phyloP scores from a whole-genome alignment of 192 early-diverging fungal genomes.

The Geosiphon pyriformis region DNA sequence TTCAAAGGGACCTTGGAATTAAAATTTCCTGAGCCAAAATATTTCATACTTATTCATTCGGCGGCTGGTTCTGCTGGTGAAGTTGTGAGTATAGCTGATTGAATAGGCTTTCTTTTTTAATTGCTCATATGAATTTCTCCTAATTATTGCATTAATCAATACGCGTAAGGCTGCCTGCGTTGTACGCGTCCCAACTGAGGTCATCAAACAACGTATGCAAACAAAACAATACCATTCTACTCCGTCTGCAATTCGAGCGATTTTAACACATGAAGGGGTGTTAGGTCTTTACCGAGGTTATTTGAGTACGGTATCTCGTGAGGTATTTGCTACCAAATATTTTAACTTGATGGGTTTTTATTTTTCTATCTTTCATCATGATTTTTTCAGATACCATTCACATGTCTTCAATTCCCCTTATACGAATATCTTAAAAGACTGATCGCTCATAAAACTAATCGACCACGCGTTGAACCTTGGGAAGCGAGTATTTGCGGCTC shows the following conservation, averaged over 20 bases:
- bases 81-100: constrained; percentile 51
- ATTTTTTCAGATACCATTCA: constrained; percentile 75
- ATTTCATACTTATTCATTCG: constrained; percentile 78
- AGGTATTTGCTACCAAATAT: constrained; percentile 42
- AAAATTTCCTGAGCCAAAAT: constrained; percentile 36
- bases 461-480: constrained; percentile 54
- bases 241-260: constrained; percentile 56
- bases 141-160: too few species aligned
- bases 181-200: constrained; percentile 92
- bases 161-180: constrained; percentile 79
- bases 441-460: constrained; percentile 43
- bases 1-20: constrained; percentile 52
- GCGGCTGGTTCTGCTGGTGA: constrained; percentile 84
- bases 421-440: constrained; percentile 83
- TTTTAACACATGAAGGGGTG: constrained; percentile 64
- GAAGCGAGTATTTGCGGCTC: constrained; percentile 85
- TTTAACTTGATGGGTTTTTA: neutral
- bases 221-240: constrained; percentile 67
- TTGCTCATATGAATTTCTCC: neutral
- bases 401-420: constrained; percentile 93
- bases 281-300: constrained; percentile 92
- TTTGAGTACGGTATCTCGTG: constrained; percentile 84
- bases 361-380: neutral
- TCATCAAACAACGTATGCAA: constrained; percentile 95
- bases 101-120: neutral